phyloP scores from a whole-genome alignment of 257 asterid genomes.

The Perilla frutescens region DNA sequence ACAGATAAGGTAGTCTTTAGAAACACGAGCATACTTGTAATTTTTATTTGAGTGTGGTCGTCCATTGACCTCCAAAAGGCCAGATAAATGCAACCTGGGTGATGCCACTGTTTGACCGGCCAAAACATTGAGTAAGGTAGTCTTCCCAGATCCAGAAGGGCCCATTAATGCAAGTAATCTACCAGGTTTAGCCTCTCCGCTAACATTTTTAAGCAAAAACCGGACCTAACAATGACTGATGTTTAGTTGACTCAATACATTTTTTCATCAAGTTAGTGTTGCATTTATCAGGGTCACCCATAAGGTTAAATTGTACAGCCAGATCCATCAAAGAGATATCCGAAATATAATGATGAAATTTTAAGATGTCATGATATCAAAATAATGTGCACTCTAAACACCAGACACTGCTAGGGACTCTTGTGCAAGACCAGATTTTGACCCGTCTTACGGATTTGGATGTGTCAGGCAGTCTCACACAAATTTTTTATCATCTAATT shows the following conservation, averaged over 20 bases:
- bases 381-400: conserved; percentile 15
- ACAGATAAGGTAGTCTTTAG: conserved; percentile 1
- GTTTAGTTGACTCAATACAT: conserved; percentile 28
- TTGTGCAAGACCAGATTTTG: too few relatives aligned
- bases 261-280: conserved; percentile 17
- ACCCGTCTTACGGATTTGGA: too few relatives aligned
- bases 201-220: conserved; percentile 73
- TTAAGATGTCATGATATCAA: background rate
- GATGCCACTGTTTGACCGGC: conserved; percentile 87
- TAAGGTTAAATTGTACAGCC: conserved; percentile 18
- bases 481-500: background rate
- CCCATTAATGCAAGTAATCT: conserved; percentile 96
- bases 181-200: conserved; percentile 97
- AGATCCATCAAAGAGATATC: background rate
- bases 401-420: background rate
- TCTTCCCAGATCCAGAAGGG: conserved; percentile 98
- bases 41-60: conserved; percentile 64
- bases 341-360: background rate
- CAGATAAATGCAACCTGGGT: conserved; percentile 80
- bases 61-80: conserved; percentile 88
- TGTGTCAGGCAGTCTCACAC: too few relatives aligned
- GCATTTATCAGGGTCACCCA: background rate
- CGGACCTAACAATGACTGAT: conserved; percentile 57
- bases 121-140: conserved; percentile 90
- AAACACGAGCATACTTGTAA: conserved; percentile 58